These are phyloP conservation scores for Ceratobasidium sp. DNA, from an alignment of 1,284 basidiomycete genomes.

Conservation along the genomic window DNA sequence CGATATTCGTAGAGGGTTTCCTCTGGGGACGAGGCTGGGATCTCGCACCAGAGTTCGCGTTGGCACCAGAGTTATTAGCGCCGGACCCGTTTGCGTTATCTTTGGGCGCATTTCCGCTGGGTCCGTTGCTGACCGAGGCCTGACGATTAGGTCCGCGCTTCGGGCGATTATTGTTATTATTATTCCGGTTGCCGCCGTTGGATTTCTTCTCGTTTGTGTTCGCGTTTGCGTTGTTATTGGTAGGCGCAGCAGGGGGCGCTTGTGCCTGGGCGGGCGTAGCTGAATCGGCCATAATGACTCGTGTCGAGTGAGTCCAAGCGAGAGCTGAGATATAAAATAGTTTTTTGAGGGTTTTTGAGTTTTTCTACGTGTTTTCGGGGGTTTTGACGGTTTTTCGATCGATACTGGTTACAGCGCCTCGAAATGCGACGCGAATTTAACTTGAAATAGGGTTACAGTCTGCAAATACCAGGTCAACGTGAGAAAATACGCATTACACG, in stretches of 20 bases:
- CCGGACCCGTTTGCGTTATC: conserved; percentile 31
- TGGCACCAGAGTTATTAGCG: conserved; percentile 6
- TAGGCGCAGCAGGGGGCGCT: conserved; percentile 32
- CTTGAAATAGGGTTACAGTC: conserved; percentile 40
- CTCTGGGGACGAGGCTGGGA: conserved; percentile 35
- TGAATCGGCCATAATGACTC: conserved; percentile 41
- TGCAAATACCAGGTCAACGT: conserved; percentile 25
- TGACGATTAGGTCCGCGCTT: conserved; percentile 24
- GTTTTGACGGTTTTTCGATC: conserved; percentile 50
- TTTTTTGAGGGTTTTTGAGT: conserved; percentile 55
- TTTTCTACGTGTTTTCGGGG: conserved; percentile 59
- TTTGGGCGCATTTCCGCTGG: conserved; percentile 37
- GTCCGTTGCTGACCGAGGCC: conserved; percentile 14
- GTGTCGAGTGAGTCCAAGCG: conserved; percentile 35
- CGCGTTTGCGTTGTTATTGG: conserved; percentile 11
- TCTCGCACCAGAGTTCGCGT: conserved; percentile 25
- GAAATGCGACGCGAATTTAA: conserved; percentile 40
- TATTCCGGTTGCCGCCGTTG: conserved; percentile 19
- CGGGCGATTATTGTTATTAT: conserved; percentile 24
- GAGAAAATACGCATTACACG: neutral
- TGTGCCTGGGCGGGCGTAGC: conserved; percentile 36
- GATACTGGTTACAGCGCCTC: conserved; percentile 40
- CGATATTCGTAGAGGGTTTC: conserved; percentile 33
- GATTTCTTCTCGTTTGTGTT: conserved; percentile 39
- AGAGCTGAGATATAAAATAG: conserved; percentile 43